Base-by-base conservation (phyloP, 2,329 filamentous ascomycete genomes). In the Nothopassalora personata region DNA sequence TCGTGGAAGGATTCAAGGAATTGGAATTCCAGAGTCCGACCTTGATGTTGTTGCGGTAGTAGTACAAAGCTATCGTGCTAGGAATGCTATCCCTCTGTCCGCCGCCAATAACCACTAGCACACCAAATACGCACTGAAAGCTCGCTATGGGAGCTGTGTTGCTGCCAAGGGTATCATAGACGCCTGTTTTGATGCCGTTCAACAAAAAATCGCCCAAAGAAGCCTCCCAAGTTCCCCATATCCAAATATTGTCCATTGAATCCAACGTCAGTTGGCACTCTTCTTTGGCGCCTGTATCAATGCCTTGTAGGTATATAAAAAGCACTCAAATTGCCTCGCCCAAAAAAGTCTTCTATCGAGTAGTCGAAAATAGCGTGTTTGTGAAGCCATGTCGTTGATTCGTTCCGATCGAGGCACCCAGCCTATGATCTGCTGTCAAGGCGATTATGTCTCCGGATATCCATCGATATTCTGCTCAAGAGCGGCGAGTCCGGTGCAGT, bases 401-500 rank as follows among this genome's bases (percentile, higher is more conserved):
- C 39, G 31, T 45, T 19, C 19, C 53, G 39, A 49, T 46, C 39
- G 49, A 51, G 60, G 58, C 60, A 55, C 53, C 62, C 43, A 50
- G 62, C 58, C 58, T 61, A 64, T 60, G 55, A 55, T 47, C 58
- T 64, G 59, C 64, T 64, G 60, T 66, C 60, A 57, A 57, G 57
- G 56, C 62, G 64, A 47, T 53, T 52, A 49, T 60, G 53, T 56
- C 64, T 56, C 54, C 64, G 64, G 50, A 65, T 64, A 54, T 66
- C 64, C 52, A 65, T 45, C 27, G 64, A 66, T 52, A 66, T 58
- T 57, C 67, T 53, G 15, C 62, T 65, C 27, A 70, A 60, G 19
- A 70, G 59, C 7, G 69, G 69, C n/a, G 69, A 70, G 47, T 54
- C 63, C n/a, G 68, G 68, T 34, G 66, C 50, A 61, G 60, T 56